These are phyloP conservation scores for Daldinia bambusicola DNA, from an alignment of 495 filamentous ascomycete species.

Conservation along the genomic window DNA sequence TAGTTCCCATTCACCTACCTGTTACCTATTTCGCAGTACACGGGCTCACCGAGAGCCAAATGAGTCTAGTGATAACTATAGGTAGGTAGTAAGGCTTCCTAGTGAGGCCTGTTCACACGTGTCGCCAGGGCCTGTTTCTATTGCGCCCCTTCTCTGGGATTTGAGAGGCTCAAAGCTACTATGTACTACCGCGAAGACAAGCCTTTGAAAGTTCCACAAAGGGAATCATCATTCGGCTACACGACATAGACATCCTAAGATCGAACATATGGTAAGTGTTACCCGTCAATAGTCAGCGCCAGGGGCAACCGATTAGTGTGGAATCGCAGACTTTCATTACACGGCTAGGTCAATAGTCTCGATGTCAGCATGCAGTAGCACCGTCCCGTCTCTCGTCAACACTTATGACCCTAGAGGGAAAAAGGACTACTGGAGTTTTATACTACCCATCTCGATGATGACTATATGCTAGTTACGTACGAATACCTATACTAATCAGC, in stretches of 20 bases:
- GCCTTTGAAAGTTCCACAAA: constrained; percentile 7
- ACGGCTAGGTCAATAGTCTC: constrained; percentile 35
- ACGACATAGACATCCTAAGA: constrained; percentile 6
- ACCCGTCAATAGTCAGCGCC: constrained; percentile 34
- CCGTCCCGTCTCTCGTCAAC: constrained; percentile 26
- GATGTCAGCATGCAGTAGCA: constrained; percentile 27
- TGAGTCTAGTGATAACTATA: constrained; percentile 2
- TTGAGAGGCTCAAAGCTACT: neutral
- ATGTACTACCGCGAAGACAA: neutral
- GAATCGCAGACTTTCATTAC: constrained; percentile 28
- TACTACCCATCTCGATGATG: neutral
- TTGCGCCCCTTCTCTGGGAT: neutral
- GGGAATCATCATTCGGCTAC: constrained; percentile 15
- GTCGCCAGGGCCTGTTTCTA: neutral
- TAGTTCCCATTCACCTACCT: constrained; percentile 13
- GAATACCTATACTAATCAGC: neutral
- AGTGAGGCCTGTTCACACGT: neutral
- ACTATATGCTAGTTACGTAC: neutral
- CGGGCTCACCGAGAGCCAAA: constrained; percentile 15
- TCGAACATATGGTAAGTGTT: constrained; percentile 3
- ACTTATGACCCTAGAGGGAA: neutral
- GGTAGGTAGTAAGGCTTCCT: neutral
- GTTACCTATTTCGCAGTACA: neutral
- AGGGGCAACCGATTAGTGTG: constrained; percentile 28
- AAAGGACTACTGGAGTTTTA: neutral